Percentiles rank a stretch among this genome's conserved stretches.
These are phyloP conservation scores for Fusarium devonianum DNA, from an alignment of 2,329 filamentous ascomycete genomes.

Conservation along the genomic window DNA sequence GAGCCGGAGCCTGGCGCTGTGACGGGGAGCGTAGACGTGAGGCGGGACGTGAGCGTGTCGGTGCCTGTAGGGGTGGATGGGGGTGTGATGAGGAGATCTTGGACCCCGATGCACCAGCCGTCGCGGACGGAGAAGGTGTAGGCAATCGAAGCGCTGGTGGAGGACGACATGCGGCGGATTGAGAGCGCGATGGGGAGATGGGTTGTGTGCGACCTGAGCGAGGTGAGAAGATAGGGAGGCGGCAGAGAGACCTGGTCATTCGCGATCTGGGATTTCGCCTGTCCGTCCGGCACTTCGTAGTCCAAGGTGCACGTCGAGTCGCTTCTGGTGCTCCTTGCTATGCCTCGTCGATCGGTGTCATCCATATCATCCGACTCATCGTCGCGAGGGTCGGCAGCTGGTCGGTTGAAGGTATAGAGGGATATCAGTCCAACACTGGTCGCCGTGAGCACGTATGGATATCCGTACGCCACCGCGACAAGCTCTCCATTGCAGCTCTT, in stretches of 20 bases:
- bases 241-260: constrained; percentile 18
- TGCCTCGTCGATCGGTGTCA: too few relatives aligned
- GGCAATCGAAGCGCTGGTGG: constrained; percentile 82
- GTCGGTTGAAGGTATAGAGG: constrained; percentile 70
- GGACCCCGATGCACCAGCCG: constrained; percentile 91
- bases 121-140: constrained; percentile 81
- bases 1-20: constrained; percentile 28
- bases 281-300: not conserved
- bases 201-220: constrained; percentile 80
- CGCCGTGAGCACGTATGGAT: constrained; percentile 81
- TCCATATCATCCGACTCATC: constrained; percentile 5
- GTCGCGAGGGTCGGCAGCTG: constrained; percentile 13
- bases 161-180: constrained; percentile 69
- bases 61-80: constrained; percentile 35
- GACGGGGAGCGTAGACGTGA: constrained; percentile 48
- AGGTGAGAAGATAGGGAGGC: constrained; percentile 67
- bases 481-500: constrained; percentile 71
- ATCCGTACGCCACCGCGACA: constrained; percentile 72
- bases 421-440: constrained; percentile 77
- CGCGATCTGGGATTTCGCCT: not conserved
- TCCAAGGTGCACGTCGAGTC: not conserved
- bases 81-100: constrained; percentile 75
- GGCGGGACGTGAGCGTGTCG: constrained; percentile 47
- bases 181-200: constrained; percentile 83
- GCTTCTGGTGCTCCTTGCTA: too few relatives aligned